Conservation (phyloP, 2,329 filamentous ascomycete species). For the Gaeumannomyces sp. region DNA sequence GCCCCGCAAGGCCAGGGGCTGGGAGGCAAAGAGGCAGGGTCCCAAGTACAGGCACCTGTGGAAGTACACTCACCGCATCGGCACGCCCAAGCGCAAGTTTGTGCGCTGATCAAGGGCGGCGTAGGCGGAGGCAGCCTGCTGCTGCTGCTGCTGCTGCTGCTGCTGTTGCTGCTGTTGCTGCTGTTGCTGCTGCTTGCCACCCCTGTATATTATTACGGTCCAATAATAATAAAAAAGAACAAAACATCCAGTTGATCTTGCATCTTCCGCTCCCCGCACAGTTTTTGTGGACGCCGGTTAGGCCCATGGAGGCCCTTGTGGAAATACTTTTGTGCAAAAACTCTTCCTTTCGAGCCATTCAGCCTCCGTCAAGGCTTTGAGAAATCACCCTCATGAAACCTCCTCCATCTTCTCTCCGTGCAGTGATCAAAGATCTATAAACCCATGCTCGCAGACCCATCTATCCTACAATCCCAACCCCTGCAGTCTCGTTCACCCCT, state of each 20-base stretch:
- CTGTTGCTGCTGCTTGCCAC: background rate
- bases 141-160: background rate
- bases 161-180: background rate
- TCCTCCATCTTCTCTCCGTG: too few relatives aligned
- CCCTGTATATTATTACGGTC: constrained; percentile 8
- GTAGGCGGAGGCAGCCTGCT: background rate
- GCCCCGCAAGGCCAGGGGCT: constrained; percentile 54
- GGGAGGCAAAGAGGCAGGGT: constrained; percentile 60
- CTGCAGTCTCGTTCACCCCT: too few relatives aligned
- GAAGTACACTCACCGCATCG: constrained; percentile 59
- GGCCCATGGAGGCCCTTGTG: too few relatives aligned
- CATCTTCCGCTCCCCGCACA: too few relatives aligned
- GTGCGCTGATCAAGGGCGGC: constrained; percentile 15
- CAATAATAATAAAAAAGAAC: constrained; percentile 2
- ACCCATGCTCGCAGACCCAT: too few relatives aligned
- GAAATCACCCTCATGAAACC: too few relatives aligned
- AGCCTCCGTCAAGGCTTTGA: too few relatives aligned
- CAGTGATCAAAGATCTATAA: too few relatives aligned
- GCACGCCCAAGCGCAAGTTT: constrained; percentile 21
- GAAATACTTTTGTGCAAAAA: too few relatives aligned
- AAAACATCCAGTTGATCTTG: background rate
- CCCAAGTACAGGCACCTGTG: constrained; percentile 59
- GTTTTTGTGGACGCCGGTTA: too few relatives aligned
- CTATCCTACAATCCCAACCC: too few relatives aligned
- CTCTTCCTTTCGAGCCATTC: too few relatives aligned